phyloP scores from a whole-genome alignment of 176 grass and related monocot genomes.

The Oryza meyeriana region DNA sequence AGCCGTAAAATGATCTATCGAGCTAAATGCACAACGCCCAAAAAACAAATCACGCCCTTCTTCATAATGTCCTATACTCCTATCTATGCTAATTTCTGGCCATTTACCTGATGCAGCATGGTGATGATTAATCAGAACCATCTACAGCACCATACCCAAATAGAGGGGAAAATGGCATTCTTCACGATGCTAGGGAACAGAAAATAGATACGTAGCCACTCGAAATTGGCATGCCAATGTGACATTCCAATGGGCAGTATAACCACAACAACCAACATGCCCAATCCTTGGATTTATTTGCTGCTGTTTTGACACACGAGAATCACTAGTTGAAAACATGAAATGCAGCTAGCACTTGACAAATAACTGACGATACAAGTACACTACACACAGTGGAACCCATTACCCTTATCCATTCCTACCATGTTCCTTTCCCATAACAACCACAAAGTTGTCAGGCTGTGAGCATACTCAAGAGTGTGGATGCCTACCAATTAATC shows the following conservation, averaged over 20 bases:
- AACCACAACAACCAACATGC: not conserved
- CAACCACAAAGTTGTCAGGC: not conserved
- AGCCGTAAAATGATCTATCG: not conserved
- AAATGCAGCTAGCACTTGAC: not conserved
- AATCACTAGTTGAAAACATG: not conserved
- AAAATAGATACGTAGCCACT: not conserved
- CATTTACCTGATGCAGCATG: not conserved
- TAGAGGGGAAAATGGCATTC: not conserved
- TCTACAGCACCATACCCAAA: not conserved
- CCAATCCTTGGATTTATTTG: not conserved
- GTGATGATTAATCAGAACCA: not conserved
- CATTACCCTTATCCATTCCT: not conserved
- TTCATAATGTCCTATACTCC: not conserved
- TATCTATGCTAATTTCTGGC: not conserved
- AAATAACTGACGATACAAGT: not conserved
- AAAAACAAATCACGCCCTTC: not conserved
- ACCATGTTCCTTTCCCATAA: not conserved
- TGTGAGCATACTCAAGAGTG: not conserved
- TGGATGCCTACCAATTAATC: not conserved
- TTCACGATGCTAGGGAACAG: not conserved
- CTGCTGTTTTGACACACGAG: not conserved
- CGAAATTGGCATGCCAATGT: not conserved
- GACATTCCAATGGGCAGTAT: not conserved
- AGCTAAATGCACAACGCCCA: not conserved
- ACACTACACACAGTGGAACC: not conserved